These are phyloP conservation scores for Polygonum aviculare DNA, from an alignment of 148 eudicot genomes.

Conservation along the genomic window DNA sequence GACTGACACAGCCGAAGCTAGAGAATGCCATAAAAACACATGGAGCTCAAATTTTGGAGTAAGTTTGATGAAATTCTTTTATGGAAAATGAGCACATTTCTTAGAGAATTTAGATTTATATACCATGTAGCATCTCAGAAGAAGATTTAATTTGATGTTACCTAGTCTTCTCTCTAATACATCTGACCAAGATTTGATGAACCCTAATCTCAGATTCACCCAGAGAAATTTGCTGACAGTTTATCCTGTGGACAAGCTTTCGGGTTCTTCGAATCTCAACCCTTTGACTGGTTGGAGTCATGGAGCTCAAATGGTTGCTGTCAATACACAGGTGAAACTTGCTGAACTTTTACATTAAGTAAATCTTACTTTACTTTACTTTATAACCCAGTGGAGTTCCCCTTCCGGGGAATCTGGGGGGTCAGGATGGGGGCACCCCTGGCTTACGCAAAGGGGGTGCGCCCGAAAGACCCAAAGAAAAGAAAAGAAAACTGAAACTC, in stretches of 20 bases:
- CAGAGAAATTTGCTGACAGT: constrained; percentile 53
- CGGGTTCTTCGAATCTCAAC: constrained; percentile 52
- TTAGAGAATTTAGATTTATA: no score
- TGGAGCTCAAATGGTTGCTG: constrained; percentile 83
- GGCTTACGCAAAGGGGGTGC: no score
- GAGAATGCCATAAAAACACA: constrained; percentile 19
- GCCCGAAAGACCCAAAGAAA: no score
- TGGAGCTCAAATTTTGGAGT: constrained; percentile 44
- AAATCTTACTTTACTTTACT: no score
- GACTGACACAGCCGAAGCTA: constrained; percentile 47
- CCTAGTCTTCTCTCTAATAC: no score
- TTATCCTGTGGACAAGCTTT: constrained; percentile 46
- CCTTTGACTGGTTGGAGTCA: constrained; percentile 56
- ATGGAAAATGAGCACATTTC: neutral
- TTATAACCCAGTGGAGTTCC: no score
- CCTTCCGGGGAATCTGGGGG: no score
- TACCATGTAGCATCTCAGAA: no score
- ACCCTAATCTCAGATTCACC: constrained; percentile 38
- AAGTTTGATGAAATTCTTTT: neutral
- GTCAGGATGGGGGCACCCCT: no score
- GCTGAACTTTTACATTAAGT: neutral
- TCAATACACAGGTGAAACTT: constrained; percentile 50
- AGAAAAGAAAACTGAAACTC: no score
- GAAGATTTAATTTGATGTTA: no score
- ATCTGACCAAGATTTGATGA: neutral